Conservation (phyloP, 2,329 filamentous ascomycete species). For the Cytospora chrysosperma region DNA sequence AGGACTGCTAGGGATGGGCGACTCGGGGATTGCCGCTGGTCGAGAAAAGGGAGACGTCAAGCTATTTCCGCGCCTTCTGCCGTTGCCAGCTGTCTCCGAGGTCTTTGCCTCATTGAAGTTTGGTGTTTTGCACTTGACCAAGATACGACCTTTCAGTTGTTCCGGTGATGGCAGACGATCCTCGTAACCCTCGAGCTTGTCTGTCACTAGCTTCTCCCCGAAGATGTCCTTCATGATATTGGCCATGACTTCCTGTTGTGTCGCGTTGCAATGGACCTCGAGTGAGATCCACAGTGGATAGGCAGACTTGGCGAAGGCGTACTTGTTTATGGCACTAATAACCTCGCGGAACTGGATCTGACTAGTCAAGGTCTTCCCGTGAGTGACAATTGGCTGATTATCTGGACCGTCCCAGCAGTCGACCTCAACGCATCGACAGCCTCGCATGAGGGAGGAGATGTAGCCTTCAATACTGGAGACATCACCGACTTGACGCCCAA, state of each 20-base stretch:
- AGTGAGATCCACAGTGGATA: slow-evolving; percentile 94
- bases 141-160: slow-evolving; percentile 76
- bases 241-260: slow-evolving; percentile 86
- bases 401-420: slow-evolving; percentile 97
- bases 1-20: slow-evolving; percentile 54
- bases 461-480: slow-evolving; percentile 94
- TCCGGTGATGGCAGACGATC: slow-evolving; percentile 79
- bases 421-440: slow-evolving; percentile 93
- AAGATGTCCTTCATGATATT: slow-evolving; percentile 85
- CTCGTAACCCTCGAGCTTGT: slow-evolving; percentile 68
- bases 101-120: slow-evolving; percentile 50
- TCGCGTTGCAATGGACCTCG: slow-evolving; percentile 85
- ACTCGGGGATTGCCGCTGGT: slow-evolving; percentile 59
- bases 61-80: slow-evolving; percentile 63
- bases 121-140: slow-evolving; percentile 93
- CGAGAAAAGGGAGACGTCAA: slow-evolving; percentile 74
- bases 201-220: slow-evolving; percentile 72
- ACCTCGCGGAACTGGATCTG: slow-evolving; percentile 89
- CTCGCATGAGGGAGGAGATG: slow-evolving; percentile 80
- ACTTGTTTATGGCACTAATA: slow-evolving; percentile 89
- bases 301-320: slow-evolving; percentile 83
- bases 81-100: slow-evolving; percentile 35
- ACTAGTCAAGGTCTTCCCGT: slow-evolving; percentile 85
- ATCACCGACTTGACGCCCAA: slow-evolving; percentile 86
- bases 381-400: slow-evolving; percentile 84